phyloP scores from a whole-genome alignment of 2,329 filamentous ascomycete genomes.

The Fusarium armeniacum region DNA sequence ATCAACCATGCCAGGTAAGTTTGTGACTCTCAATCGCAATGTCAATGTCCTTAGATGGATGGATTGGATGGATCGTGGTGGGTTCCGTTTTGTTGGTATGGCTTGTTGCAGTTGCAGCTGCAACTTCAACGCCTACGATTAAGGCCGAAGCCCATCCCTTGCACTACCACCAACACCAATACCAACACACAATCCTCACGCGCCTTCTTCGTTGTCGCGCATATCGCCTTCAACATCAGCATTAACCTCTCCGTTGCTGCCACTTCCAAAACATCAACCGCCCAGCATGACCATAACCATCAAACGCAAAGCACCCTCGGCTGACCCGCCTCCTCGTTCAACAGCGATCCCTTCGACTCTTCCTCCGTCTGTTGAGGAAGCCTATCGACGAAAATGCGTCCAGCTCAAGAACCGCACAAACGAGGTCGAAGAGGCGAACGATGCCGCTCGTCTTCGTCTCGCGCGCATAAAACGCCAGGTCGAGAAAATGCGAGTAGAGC shows the following conservation, averaged over 20 bases:
- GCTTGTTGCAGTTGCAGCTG: slow-evolving; percentile 25
- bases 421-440: slow-evolving; percentile 93
- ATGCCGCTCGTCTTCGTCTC: slow-evolving; percentile 83
- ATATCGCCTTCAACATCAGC: slow-evolving; percentile 7
- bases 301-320: slow-evolving; percentile 56
- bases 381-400: slow-evolving; percentile 96
- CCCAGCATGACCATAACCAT: slow-evolving; percentile 52
- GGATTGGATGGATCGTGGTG: slow-evolving; percentile 24
- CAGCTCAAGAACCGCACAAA: slow-evolving; percentile 91
- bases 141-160: slow-evolving; percentile 40
- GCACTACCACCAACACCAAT: slow-evolving; percentile 15
- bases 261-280: slow-evolving; percentile 18
- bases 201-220: slow-evolving; percentile 19
- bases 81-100: slow-evolving; percentile 39
- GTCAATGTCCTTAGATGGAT: neutral
- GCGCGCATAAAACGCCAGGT: slow-evolving; percentile 85
- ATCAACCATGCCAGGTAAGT: slow-evolving; percentile 43
- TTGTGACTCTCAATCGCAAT: neutral
- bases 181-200: slow-evolving; percentile 11
- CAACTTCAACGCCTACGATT: slow-evolving; percentile 26
- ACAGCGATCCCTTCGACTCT: slow-evolving; percentile 70
- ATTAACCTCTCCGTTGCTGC: slow-evolving; percentile 20
- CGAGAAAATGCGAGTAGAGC: slow-evolving; percentile 90
- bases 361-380: slow-evolving; percentile 93
- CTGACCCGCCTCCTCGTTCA: slow-evolving; percentile 55